These are phyloP conservation scores for Colletotrichum cordylinicola DNA, from an alignment of 2,329 filamentous ascomycete species.

Conservation along the genomic window DNA sequence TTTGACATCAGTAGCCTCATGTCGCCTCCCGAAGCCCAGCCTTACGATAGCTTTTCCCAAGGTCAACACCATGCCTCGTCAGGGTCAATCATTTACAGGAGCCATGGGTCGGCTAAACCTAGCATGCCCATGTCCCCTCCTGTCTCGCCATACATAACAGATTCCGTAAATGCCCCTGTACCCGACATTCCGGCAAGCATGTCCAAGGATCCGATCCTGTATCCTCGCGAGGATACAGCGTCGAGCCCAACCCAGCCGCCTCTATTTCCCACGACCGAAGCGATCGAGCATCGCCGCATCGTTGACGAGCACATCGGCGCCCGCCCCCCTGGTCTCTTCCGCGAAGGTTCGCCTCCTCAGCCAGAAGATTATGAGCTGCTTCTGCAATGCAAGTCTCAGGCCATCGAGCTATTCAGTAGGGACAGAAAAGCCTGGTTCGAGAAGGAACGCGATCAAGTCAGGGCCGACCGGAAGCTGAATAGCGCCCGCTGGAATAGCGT, in stretches of 20 bases:
- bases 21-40: constrained; percentile 65
- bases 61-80: neutral
- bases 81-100: neutral
- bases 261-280: constrained; percentile 52
- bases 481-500: constrained; percentile 33
- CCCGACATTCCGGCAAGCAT: constrained; percentile 34
- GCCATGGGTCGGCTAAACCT: constrained; percentile 31
- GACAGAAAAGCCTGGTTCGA: constrained; percentile 55
- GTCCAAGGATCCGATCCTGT: constrained; percentile 63
- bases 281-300: constrained; percentile 48
- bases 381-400: constrained; percentile 57
- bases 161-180: constrained; percentile 38
- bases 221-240: constrained; percentile 51
- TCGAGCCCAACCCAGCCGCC: constrained; percentile 51
- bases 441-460: constrained; percentile 55
- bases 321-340: constrained; percentile 48
- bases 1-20: constrained; percentile 62
- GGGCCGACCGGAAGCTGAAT: constrained; percentile 49
- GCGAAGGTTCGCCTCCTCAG: constrained; percentile 49
- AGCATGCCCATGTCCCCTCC: constrained; percentile 61
- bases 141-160: constrained; percentile 56
- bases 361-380: constrained; percentile 60
- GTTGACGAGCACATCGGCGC: constrained; percentile 56
- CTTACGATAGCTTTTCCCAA: constrained; percentile 57
- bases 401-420: constrained; percentile 49